Conservation (phyloP, 192 early-diverging fungal species). For the Umbelopsis vinacea region DNA sequence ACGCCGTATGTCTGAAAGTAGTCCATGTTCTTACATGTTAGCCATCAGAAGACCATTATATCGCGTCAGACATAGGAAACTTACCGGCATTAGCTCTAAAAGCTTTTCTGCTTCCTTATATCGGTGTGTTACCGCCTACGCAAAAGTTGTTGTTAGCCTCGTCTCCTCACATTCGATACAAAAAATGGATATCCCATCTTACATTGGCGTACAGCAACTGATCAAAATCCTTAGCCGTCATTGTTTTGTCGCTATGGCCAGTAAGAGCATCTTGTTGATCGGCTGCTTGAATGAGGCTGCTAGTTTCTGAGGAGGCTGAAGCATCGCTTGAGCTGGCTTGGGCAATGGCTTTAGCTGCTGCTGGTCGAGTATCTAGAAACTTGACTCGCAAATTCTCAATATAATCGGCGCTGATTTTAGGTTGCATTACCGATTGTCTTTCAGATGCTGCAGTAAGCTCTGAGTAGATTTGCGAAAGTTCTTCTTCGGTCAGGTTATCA, state of each 20-base stretch:
- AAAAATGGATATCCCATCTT: background rate
- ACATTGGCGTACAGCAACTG: constrained; percentile 64
- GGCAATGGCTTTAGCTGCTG: background rate
- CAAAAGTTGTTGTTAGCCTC: background rate
- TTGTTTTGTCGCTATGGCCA: background rate
- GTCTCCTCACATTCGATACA: no score
- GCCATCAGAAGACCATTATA: background rate
- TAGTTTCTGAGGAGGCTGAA: background rate
- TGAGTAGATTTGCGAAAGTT: constrained; percentile 1
- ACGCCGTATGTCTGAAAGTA: constrained; percentile 59
- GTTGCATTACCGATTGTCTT: constrained; percentile 1
- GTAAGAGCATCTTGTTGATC: background rate
- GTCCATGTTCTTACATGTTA: background rate
- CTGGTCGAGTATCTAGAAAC: constrained; percentile 40
- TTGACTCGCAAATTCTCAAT: constrained; percentile 39
- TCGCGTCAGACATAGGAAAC: background rate
- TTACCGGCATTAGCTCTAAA: constrained; percentile 57
- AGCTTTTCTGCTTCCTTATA: constrained; percentile 67
- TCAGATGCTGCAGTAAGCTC: background rate
- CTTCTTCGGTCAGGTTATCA: constrained; percentile 1
- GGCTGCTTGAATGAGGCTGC: background rate
- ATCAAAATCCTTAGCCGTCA: constrained; percentile 45
- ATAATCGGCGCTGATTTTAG: constrained; percentile 38
- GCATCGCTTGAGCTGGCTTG: background rate
- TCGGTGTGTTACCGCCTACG: constrained; percentile 54